Evolutionary conservation across 331 rosid genomes (phyloP), one percentile per base, ranked within the genome.

Genomic region (Saraca asoca): DNA sequence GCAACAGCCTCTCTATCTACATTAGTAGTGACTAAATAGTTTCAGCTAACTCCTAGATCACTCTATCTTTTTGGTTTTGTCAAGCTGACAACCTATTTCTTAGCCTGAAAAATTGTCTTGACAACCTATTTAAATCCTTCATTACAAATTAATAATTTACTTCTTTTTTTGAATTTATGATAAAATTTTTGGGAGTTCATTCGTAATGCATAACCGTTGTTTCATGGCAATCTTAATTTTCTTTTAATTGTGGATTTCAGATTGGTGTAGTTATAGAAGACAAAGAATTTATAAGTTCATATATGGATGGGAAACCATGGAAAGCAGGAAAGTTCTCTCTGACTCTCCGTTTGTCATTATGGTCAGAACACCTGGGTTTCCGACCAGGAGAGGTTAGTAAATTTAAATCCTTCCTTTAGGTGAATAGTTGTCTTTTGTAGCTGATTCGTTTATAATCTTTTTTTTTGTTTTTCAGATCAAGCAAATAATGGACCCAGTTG

Each of bases 291-390:
- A 70, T 85, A 52, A 80, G 61, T 73, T 94, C 97, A 11, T 77
- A 31, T 62, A 94, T 94, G 97, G 97, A 87, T 68, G 97, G 96
- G 45, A 91, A 85, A 77, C 88, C 89, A 53, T 90, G 92, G 95
- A 83, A 83, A 71, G 98, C 98, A 38, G 98, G 97, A 64, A 90
- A 83, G 20, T 94, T 90, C 79, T 90, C 96, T 50, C 77, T 79
- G 64, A 83, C 86, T 68, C 92, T 94, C 38, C 96, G 97, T 24
- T 50, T 90, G 77, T 84, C 98, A 11, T 81, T 90, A 63, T 94
- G 98, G 98, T 76, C 98, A 18, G 98, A 94, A 75, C 98, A 94
- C 80, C 86, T 94, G 14, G 98, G 97, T 69, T 75, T 94, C 44
- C 81, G 71, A 35, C 68, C 86, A 3, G 90, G 86, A 69, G 91